Evolutionary conservation across 192 early-diverging fungal genomes (phyloP), one percentile per base, ranked within the genome.

Genomic region (Rhizophlyctis rosea): DNA sequence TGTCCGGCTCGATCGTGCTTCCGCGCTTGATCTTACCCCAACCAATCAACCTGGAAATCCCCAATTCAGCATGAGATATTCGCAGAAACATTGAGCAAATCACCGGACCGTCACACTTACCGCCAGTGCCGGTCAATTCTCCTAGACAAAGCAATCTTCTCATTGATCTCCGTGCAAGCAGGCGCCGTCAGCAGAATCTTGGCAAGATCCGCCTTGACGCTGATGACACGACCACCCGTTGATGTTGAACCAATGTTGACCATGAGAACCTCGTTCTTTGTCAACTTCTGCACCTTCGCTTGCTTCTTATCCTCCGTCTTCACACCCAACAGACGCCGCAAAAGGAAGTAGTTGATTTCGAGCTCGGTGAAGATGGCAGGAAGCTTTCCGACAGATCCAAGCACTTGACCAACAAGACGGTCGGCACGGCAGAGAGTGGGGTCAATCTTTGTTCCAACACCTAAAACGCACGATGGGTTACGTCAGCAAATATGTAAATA

Each of bases 101-200:
- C 31, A 34, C 33, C 13, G 47, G 55, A 21, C 28, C 24, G 5
- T 36, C 23, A 34, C 29, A 67, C 79, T 63, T 75, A 90, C 88
- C 91, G 91, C 97, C 97, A 99, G 77, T 95, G 91, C 78, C 91
- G 91, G 65, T 96, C 94, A 72, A 98, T 97, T 78, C 94, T 87
- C 73, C 97, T 76, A 56, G 90, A 92, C 39, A 98, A 74, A 1
- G 97, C 94, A 63, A 99, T 91, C 81, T 94, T 98, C 68, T 98
- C 95, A 54, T 88, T 90, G 29, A 90, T 80, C 71, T 99, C 96
- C 44, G 95, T 94, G 79, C 97, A 99, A 29, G 94, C 88, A 14
- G 94, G 90, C 61, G 85, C 86, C 39, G 84, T 91, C 53, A 99
- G 84, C 14, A 87, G 72, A 70, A 99, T 91, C 85, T 94, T 96